Evolutionary conservation across 768 basidiomycete species (phyloP).

Genomic region (Leccinellum rugosiceps): DNA sequence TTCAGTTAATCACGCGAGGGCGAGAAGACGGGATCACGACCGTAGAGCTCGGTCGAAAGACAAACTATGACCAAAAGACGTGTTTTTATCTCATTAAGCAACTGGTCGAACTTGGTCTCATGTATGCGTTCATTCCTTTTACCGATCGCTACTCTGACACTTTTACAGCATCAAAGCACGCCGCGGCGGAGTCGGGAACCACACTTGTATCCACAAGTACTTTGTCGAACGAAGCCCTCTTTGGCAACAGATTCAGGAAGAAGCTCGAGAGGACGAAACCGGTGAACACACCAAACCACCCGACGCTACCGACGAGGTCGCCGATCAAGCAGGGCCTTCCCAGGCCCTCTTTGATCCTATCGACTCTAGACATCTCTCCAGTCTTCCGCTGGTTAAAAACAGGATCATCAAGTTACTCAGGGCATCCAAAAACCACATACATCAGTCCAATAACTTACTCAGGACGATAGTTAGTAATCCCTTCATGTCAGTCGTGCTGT

Average conservation of each 20-base stretch:
- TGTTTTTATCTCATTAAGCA: conserved; percentile 84
- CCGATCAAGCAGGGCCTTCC: conserved; percentile 15
- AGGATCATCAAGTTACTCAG: conserved; percentile 72
- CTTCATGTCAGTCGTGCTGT: not conserved
- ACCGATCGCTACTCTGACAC: not conserved
- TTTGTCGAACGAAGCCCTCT: conserved; percentile 72
- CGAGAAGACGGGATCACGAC: conserved; percentile 75
- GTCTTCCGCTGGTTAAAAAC: conserved; percentile 64
- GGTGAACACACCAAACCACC: conserved; percentile 10
- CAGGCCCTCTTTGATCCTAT: conserved; percentile 65
- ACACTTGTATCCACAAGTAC: conserved; percentile 80
- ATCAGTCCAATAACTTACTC: conserved; percentile 74
- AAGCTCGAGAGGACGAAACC: conserved; percentile 38
- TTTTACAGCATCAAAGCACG: conserved; percentile 65
- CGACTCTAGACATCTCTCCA: conserved; percentile 74
- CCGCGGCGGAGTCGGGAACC: conserved; percentile 69
- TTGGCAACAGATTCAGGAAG: conserved; percentile 76
- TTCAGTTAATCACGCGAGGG: conserved; percentile 82
- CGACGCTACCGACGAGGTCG: conserved; percentile 21
- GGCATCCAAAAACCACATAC: conserved; percentile 64
- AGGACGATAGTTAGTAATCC: conserved; percentile 59
- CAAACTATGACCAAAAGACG: conserved; percentile 85
- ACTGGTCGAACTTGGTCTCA: conserved; percentile 65
- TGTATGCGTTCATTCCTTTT: conserved; percentile 44
- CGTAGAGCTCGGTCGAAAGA: conserved; percentile 70